A percentile compares a stretch with the other conserved stretches of the same genome.
These are phyloP conservation scores for Achaetomiella virescens DNA, from an alignment of 495 filamentous ascomycete species.

Conservation along the genomic window DNA sequence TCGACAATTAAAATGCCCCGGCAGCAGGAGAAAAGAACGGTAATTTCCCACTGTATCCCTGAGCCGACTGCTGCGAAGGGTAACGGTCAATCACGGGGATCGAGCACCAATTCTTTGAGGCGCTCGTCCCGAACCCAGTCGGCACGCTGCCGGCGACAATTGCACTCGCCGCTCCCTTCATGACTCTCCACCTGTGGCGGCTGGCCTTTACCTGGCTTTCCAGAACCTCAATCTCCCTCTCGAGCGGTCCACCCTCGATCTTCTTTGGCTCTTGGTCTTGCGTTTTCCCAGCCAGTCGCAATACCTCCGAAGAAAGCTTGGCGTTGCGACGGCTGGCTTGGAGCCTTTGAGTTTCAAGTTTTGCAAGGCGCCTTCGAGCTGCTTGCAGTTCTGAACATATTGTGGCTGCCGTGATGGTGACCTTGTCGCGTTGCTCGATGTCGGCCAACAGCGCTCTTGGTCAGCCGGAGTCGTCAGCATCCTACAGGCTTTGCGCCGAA, in stretches of 20 bases:
- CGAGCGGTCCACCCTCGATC: conserved; percentile 45
- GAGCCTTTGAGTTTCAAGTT: conserved; percentile 51
- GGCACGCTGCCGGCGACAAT: conserved; percentile 73
- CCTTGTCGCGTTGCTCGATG: conserved; percentile 59
- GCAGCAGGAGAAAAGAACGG: neutral
- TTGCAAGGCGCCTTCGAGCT: conserved; percentile 43
- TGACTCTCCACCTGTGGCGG: conserved; percentile 59
- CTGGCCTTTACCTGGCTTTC: conserved; percentile 51
- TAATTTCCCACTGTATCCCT: neutral
- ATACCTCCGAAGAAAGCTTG: conserved; percentile 51
- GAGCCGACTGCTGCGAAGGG: neutral
- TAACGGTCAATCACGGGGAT: conserved; percentile 46
- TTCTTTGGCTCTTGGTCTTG: conserved; percentile 44
- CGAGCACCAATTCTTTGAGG: conserved; percentile 67
- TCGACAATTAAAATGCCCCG: too few species aligned
- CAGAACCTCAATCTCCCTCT: conserved; percentile 45
- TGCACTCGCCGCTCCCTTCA: conserved; percentile 68
- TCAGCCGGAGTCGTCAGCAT: neutral
- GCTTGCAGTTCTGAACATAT: conserved; percentile 46
- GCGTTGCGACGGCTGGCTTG: conserved; percentile 52
- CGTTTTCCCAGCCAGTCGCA: conserved; percentile 54
- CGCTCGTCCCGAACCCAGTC: conserved; percentile 71
- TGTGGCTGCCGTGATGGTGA: conserved; percentile 54
- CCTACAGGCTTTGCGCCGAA: neutral
- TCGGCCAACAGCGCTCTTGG: conserved; percentile 58